These are phyloP conservation scores for Avena sativa DNA, from an alignment of 176 grass and related monocot genomes.

Conservation along the genomic window DNA sequence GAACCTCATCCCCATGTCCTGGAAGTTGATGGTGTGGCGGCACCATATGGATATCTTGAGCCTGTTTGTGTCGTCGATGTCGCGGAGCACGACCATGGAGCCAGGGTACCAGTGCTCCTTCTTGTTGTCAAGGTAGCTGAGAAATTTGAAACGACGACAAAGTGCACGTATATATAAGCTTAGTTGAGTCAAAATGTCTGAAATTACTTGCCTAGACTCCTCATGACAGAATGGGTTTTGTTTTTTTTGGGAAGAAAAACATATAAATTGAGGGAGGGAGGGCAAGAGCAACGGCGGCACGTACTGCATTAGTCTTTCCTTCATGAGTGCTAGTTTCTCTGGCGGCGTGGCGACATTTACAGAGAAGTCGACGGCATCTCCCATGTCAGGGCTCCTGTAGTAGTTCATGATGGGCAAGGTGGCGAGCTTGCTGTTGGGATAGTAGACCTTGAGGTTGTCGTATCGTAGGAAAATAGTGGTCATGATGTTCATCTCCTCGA, in stretches of 20 bases:
- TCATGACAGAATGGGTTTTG: neutral
- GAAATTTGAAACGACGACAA: neutral
- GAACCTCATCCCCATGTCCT: slow-evolving; percentile 82
- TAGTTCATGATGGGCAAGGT: slow-evolving; percentile 81
- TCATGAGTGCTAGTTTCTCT: slow-evolving; percentile 88
- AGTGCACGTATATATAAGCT: no score
- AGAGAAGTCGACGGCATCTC: slow-evolving; percentile 79
- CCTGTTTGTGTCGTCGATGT: slow-evolving; percentile 84
- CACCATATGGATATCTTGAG: slow-evolving; percentile 86
- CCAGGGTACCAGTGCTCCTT: slow-evolving; percentile 94
- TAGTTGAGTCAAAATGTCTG: no score
- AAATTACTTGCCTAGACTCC: neutral
- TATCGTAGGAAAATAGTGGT: slow-evolving; percentile 91
- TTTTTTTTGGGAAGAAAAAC: neutral
- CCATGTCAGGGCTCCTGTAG: slow-evolving; percentile 97
- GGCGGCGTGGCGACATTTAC: slow-evolving; percentile 78
- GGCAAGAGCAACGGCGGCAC: neutral
- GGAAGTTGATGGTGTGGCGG: slow-evolving; percentile 90
- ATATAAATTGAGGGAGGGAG: neutral
- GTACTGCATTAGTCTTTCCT: slow-evolving; percentile 84
- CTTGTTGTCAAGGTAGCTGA: slow-evolving; percentile 91
- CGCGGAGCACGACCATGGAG: slow-evolving; percentile 73
- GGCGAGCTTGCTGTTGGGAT: slow-evolving; percentile 86
- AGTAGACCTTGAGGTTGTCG: slow-evolving; percentile 91
- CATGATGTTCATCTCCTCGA: slow-evolving; percentile 99